Evolutionary conservation across 768 basidiomycete genomes (phyloP).

Genomic region (Crassisporium funariophilum): DNA sequence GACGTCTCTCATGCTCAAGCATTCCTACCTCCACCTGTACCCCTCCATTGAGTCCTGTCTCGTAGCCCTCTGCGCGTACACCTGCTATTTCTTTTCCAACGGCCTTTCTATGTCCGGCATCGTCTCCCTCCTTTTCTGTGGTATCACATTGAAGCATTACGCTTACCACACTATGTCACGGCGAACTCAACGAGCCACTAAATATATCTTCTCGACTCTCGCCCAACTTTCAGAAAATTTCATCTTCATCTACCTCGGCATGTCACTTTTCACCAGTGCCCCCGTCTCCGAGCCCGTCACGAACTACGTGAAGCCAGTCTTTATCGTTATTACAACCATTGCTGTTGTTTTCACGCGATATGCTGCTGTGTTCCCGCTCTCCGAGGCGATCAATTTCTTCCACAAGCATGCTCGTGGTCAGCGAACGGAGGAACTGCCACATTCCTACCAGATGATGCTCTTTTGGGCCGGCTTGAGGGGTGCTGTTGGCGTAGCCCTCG

Average conservation of each 20-base stretch:
- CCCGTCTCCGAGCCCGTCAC: conserved; percentile 77
- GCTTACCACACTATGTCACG: conserved; percentile 99
- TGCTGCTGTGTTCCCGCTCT: conserved; percentile 92
- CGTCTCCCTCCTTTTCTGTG: conserved; percentile 96
- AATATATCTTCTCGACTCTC: conserved; percentile 93
- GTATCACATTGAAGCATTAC: conserved; percentile 98
- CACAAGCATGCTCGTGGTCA: conserved; percentile 82
- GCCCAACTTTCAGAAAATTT: conserved; percentile 98
- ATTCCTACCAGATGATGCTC: conserved; percentile 99
- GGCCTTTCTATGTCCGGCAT: conserved; percentile 94
- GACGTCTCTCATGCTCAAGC: conserved; percentile 92
- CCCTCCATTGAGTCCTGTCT: conserved; percentile 98
- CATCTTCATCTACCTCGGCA: conserved; percentile 98
- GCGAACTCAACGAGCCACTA: conserved; percentile 89
- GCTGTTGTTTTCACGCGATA: conserved; percentile 95
- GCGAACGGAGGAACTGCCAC: conserved; percentile 87
- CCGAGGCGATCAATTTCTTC: conserved; percentile 93
- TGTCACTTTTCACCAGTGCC: conserved; percentile 91
- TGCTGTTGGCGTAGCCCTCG: conserved; percentile 96
- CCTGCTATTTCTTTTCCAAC: conserved; percentile 99
- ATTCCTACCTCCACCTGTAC: conserved; percentile 82
- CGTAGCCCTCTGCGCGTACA: conserved; percentile 92
- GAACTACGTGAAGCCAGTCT: conserved; percentile 91
- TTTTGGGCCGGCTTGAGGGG: conserved; percentile 98
- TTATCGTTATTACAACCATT: conserved; percentile 89